Evolutionary conservation across 805 yeast genomes (phyloP).

Genomic region (Kodamaea hsintzibuensis): DNA sequence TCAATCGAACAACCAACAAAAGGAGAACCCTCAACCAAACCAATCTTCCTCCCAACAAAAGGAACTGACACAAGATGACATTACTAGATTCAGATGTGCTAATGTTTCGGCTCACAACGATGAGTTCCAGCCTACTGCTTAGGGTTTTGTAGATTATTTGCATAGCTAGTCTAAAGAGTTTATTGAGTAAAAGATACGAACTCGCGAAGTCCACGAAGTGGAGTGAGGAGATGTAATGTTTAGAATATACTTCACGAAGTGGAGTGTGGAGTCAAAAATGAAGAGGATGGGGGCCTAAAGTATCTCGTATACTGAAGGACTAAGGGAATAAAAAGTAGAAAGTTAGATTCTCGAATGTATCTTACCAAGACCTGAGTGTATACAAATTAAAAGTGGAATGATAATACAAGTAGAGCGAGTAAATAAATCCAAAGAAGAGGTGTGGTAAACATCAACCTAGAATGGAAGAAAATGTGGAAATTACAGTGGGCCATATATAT

Average conservation of each 20-base stretch:
- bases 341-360: too few relatives aligned
- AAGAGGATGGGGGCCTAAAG: too few relatives aligned
- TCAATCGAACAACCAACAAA: conserved; percentile 24
- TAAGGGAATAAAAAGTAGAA: too few relatives aligned
- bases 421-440: too few relatives aligned
- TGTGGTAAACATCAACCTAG: too few relatives aligned
- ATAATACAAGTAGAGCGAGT: too few relatives aligned
- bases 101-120: conserved; percentile 45
- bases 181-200: background rate
- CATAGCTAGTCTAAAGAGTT: conserved; percentile 3
- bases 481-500: too few relatives aligned
- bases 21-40: conserved; percentile 25
- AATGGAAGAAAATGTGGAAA: too few relatives aligned
- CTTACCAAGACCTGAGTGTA: too few relatives aligned
- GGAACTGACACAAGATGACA: conserved; percentile 37
- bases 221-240: background rate
- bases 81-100: conserved; percentile 45
- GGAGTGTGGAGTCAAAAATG: too few relatives aligned
- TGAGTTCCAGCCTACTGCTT: conserved; percentile 40
- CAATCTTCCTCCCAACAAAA: conserved; percentile 34
- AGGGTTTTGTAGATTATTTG: conserved; percentile 8
- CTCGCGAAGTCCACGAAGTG: background rate
- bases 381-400: too few relatives aligned
- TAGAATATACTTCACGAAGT: background rate
- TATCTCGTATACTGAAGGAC: too few relatives aligned